phyloP scores from a whole-genome alignment of 163 green algal species.

The Chlorella variabilis region DNA sequence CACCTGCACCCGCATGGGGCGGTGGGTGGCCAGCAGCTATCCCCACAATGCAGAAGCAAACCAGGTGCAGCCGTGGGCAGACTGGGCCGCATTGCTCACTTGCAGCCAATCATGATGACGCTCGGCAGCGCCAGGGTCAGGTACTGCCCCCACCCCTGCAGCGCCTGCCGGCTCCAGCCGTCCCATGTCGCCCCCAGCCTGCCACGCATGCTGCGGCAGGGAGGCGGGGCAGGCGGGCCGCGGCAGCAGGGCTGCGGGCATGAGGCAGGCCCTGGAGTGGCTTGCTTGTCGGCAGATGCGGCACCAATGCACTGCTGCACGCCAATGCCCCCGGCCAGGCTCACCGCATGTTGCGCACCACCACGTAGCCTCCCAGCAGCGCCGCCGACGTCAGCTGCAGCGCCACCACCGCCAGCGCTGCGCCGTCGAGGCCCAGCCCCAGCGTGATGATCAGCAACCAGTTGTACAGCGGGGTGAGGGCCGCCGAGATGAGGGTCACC shows the following conservation, averaged over 20 bases:
- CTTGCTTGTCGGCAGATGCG: too few relatives aligned
- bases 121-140: not conserved
- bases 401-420: constrained; percentile 46
- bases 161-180: constrained; percentile 4
- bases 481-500: not conserved
- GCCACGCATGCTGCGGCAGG: constrained; percentile 14
- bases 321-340: too few relatives aligned
- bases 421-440: constrained; percentile 48
- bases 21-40: too few relatives aligned
- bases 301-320: too few relatives aligned
- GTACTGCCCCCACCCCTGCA: constrained; percentile 15
- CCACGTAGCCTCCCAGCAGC: constrained; percentile 31
- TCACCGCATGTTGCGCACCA: constrained; percentile 2
- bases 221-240: too few relatives aligned
- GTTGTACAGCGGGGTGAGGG: constrained; percentile 50
- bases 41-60: too few relatives aligned
- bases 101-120: constrained; percentile 28
- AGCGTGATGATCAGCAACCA: constrained; percentile 45
- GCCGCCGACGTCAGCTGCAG: constrained; percentile 42
- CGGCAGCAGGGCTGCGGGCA: too few relatives aligned
- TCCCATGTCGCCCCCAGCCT: not conserved
- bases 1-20: not conserved
- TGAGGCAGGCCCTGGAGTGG: too few relatives aligned
- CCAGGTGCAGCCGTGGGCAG: too few relatives aligned
- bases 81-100: too few relatives aligned